A percentile compares a stretch with the other conserved stretches of the same genome.
phyloP scores from a whole-genome alignment of 768 basidiomycete species.

The Scleroderma bovista region DNA sequence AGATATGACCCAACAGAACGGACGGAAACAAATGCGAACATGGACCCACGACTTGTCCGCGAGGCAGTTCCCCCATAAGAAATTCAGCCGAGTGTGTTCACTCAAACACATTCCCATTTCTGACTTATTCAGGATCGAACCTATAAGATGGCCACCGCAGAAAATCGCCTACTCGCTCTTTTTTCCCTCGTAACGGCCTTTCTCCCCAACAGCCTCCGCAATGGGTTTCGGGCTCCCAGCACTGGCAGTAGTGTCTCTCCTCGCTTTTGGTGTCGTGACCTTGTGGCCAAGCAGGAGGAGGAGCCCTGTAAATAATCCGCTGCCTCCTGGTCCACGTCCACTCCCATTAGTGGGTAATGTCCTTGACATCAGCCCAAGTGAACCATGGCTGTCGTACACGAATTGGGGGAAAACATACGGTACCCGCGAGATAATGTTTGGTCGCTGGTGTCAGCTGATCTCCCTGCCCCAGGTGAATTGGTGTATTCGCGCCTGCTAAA shows the following conservation, averaged over 20 bases:
- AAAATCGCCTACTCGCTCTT: not conserved
- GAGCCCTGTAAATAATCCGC: constrained; percentile 7
- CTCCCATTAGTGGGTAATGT: constrained; percentile 31
- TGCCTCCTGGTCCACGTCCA: constrained; percentile 51
- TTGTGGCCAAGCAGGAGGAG: constrained; percentile 7
- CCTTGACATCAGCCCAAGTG: constrained; percentile 20
- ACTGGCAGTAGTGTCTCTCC: constrained; percentile 7
- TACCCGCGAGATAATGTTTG: constrained; percentile 2
- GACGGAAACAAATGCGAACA: too few species aligned
- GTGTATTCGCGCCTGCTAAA: constrained; percentile 34
- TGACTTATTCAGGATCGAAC: not conserved
- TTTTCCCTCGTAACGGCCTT: not conserved
- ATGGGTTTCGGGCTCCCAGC: constrained; percentile 12
- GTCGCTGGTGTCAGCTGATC: constrained; percentile 6
- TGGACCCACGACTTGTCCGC: not conserved
- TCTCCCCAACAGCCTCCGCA: not conserved
- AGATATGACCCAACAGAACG: too few species aligned
- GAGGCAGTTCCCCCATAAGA: not conserved
- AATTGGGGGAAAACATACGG: constrained; percentile 28
- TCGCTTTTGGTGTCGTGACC: constrained; percentile 2
- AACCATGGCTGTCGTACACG: constrained; percentile 29
- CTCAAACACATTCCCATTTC: not conserved
- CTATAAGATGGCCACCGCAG: not conserved
- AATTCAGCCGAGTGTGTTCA: constrained; percentile 1
- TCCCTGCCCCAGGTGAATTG: constrained; percentile 28